Conservation (phyloP, 768 basidiomycete species). For the Hygrophoropsis aurantiaca region DNA sequence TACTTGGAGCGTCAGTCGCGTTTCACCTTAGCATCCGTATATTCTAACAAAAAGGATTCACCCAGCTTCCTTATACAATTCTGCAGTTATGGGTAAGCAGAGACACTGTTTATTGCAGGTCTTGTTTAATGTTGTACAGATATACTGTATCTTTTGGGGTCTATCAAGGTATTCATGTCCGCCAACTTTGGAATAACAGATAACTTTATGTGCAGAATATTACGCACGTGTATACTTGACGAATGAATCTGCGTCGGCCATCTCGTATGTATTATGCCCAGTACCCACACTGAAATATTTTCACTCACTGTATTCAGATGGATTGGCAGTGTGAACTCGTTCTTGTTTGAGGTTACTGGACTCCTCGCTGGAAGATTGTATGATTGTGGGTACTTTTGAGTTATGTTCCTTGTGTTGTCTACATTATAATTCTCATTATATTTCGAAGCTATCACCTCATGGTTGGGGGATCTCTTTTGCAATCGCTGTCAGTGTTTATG, state of each 20-base stretch:
- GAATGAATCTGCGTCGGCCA: conserved; percentile 23
- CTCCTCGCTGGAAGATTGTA: conserved; percentile 29
- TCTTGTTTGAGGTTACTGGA: conserved; percentile 28
- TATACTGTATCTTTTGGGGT: conserved; percentile 32
- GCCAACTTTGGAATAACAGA: neutral
- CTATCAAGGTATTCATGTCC: conserved; percentile 25
- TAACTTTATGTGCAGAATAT: conserved; percentile 19
- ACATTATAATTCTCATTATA: conserved; percentile 28
- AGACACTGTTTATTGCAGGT: too few species aligned
- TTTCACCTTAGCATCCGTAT: neutral
- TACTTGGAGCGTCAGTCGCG: conserved; percentile 21
- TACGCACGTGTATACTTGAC: conserved; percentile 28
- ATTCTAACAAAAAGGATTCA: neutral
- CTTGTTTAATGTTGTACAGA: neutral
- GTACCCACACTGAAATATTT: neutral
- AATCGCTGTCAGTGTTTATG: conserved; percentile 35
- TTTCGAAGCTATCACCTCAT: conserved; percentile 6
- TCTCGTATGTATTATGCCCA: conserved; percentile 19
- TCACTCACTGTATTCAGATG: conserved; percentile 19
- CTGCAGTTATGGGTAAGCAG: conserved; percentile 32
- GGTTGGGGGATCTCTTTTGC: conserved; percentile 24
- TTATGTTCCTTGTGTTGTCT: conserved; percentile 10
- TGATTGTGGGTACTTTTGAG: conserved; percentile 31
- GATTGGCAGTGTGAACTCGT: conserved; percentile 34
- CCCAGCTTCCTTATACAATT: conserved; percentile 29